A percentile compares a stretch with the other conserved stretches of the same genome.
Evolutionary conservation across 768 basidiomycete species (phyloP).

Genomic region (Mycena chlorophos): DNA sequence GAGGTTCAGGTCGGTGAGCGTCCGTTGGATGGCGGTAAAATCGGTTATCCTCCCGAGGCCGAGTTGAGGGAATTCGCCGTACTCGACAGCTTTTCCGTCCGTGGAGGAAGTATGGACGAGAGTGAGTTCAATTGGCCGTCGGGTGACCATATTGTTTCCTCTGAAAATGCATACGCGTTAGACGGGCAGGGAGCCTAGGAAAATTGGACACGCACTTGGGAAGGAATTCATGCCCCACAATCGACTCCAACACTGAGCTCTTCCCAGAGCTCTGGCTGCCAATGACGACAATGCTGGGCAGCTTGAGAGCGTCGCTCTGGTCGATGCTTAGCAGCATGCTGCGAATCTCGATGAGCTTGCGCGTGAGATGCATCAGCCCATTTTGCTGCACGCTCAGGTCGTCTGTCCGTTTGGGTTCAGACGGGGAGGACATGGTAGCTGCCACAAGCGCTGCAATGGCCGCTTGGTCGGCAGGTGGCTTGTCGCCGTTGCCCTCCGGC

Average conservation of each 20-base stretch:
- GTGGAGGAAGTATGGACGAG: constrained; percentile 84
- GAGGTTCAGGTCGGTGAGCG: constrained; percentile 91
- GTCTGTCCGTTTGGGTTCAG: constrained; percentile 52
- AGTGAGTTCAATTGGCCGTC: constrained; percentile 96
- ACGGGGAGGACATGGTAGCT: constrained; percentile 76
- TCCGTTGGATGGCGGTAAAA: constrained; percentile 90
- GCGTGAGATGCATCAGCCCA: constrained; percentile 89
- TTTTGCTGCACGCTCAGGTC: constrained; percentile 59
- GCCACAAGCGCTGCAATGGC: constrained; percentile 75
- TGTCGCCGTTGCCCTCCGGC: constrained; percentile 39
- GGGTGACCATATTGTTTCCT: constrained; percentile 99
- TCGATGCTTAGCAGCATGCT: constrained; percentile 94
- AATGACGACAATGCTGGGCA: constrained; percentile 97
- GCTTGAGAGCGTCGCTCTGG: constrained; percentile 89
- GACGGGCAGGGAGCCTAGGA: constrained; percentile 3
- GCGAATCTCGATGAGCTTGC: constrained; percentile 94
- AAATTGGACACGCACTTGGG: constrained; percentile 74
- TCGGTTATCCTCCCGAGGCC: constrained; percentile 88
- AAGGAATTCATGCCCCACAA: constrained; percentile 96
- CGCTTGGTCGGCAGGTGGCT: constrained; percentile 58
- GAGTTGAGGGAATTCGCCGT: constrained; percentile 91
- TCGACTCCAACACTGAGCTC: constrained; percentile 94
- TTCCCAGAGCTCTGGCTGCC: constrained; percentile 99
- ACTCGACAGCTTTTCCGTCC: constrained; percentile 65
- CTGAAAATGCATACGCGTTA: constrained; percentile 41